These are phyloP conservation scores for Phytophthora megakarya DNA, from an alignment of 352 stramenopile genomes.

Conservation along the genomic window DNA sequence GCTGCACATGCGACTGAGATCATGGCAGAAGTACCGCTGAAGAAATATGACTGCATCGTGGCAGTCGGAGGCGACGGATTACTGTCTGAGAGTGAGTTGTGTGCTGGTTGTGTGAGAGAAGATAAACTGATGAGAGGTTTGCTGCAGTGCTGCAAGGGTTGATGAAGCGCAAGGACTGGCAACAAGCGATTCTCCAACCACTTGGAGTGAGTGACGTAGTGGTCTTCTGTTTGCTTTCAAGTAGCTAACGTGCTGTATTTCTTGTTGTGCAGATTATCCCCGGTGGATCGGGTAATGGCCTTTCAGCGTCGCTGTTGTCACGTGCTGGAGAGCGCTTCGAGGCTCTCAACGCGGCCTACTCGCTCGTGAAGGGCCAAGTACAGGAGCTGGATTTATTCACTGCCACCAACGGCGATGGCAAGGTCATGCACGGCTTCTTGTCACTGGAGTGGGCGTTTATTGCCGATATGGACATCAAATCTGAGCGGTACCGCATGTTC, in stretches of 20 bases:
- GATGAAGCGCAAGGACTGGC: constrained; percentile 66
- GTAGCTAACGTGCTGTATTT: constrained; percentile 2
- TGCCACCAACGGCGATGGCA: constrained; percentile 45
- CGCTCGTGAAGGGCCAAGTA: constrained; percentile 62
- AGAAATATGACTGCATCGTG: constrained; percentile 70
- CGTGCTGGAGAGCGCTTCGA: constrained; percentile 53
- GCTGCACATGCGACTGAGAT: constrained; percentile 67
- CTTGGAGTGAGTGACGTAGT: constrained; percentile 47
- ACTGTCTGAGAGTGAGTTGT: constrained; percentile 65
- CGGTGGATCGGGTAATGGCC: constrained; percentile 67
- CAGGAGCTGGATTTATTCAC: constrained; percentile 74
- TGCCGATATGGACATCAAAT: constrained; percentile 79
- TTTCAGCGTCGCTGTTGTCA: constrained; percentile 60
- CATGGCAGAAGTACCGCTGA: constrained; percentile 41
- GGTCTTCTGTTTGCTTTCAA: neutral
- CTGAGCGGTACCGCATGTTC: constrained; percentile 61
- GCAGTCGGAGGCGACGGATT: constrained; percentile 70
- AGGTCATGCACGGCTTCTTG: constrained; percentile 79
- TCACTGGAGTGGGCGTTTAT: constrained; percentile 88
- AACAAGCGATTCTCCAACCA: constrained; percentile 55
- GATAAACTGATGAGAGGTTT: constrained; percentile 11
- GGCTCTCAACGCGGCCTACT: constrained; percentile 61
- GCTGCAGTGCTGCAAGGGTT: constrained; percentile 72
- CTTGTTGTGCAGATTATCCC: constrained; percentile 48
- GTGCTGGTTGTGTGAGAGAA: neutral